Percentiles rank a stretch among this genome's conserved stretches.
Evolutionary conservation across 2,329 filamentous ascomycete genomes (phyloP).

Genomic region (Zopfia rhizophila): DNA sequence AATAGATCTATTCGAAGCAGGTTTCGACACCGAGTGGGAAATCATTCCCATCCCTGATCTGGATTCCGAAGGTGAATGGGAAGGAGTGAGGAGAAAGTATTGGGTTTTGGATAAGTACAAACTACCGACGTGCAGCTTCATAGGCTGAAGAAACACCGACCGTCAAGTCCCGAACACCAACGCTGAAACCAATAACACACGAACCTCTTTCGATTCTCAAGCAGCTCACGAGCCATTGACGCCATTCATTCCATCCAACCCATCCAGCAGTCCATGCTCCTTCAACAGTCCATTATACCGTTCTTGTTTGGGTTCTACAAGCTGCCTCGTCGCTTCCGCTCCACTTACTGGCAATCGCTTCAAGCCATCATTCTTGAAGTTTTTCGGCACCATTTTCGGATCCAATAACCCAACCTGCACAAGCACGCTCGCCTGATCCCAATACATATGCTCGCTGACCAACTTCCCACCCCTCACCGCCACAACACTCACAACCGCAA

Average conservation of each 20-base stretch:
- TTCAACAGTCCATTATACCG: constrained; percentile 55
- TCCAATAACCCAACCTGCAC: constrained; percentile 67
- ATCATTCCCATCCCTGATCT: constrained; percentile 79
- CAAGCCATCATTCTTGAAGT: constrained; percentile 50
- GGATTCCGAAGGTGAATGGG: constrained; percentile 80
- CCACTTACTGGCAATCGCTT: constrained; percentile 55
- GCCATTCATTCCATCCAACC: constrained; percentile 29
- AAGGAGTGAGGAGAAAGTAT: constrained; percentile 86
- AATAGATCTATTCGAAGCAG: constrained; percentile 88
- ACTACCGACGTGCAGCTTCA: constrained; percentile 78
- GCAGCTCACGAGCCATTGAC: constrained; percentile 22
- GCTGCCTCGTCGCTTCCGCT: constrained; percentile 53
- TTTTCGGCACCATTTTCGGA: constrained; percentile 62
- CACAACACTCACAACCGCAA: constrained; percentile 67
- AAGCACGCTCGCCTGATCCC: constrained; percentile 69
- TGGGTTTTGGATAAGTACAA: constrained; percentile 86
- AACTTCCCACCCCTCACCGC: constrained; percentile 63
- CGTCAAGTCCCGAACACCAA: constrained; percentile 21
- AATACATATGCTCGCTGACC: constrained; percentile 67
- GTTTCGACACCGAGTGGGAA: constrained; percentile 88
- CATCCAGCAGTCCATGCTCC: constrained; percentile 46
- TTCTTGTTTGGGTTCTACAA: constrained; percentile 53
- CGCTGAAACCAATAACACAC: constrained; percentile 15
- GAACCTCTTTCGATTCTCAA: constrained; percentile 3
- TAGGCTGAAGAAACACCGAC: constrained; percentile 63